Evolutionary conservation across 192 early-diverging fungal species (phyloP).

Genomic region (Rhizoclosmatium globosum): DNA sequence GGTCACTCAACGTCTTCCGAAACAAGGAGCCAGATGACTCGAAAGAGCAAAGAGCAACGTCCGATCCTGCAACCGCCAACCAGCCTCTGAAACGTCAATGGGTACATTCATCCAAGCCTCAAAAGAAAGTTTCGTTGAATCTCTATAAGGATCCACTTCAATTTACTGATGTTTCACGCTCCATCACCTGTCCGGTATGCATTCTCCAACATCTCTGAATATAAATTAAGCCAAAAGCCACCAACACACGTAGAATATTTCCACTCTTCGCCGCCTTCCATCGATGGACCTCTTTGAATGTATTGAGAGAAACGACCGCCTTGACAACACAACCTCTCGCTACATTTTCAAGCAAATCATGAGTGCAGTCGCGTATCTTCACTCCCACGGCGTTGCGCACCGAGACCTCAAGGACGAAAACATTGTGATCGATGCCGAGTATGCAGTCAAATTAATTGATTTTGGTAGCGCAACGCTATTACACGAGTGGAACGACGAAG

Average conservation of each 20-base stretch:
- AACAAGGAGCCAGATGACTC: no score
- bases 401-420: slow-evolving; percentile 71
- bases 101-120: no score
- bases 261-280: slow-evolving; percentile 30
- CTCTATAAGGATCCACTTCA: no score
- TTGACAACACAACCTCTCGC: slow-evolving; percentile 44
- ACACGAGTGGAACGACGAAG: neutral
- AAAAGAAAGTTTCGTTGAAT: no score
- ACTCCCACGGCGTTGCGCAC: slow-evolving; percentile 55
- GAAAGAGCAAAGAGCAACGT: no score
- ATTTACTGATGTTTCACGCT: no score
- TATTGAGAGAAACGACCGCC: slow-evolving; percentile 54
- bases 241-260: neutral
- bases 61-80: no score
- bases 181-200: no score
- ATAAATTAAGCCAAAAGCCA: no score
- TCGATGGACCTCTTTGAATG: slow-evolving; percentile 64
- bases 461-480: slow-evolving; percentile 60
- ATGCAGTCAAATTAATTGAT: slow-evolving; percentile 61
- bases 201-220: no score
- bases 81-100: no score
- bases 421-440: slow-evolving; percentile 61
- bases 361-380: slow-evolving; percentile 50
- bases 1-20: no score
- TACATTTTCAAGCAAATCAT: slow-evolving; percentile 57